These are phyloP conservation scores for Aspergillus pseudoglaucus DNA, from an alignment of 2,329 filamentous ascomycete species.

Conservation along the genomic window DNA sequence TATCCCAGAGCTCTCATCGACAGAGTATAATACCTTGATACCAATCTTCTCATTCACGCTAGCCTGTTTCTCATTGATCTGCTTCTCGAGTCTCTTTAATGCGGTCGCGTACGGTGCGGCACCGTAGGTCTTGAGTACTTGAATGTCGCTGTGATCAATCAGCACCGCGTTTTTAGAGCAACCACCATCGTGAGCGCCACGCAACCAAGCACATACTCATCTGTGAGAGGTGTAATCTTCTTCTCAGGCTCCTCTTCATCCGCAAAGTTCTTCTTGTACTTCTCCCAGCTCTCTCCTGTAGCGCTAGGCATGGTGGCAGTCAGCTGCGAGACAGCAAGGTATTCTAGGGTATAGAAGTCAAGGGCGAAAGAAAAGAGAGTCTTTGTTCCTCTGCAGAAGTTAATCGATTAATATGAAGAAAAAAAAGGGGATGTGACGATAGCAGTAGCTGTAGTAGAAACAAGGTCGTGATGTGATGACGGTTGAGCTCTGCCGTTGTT, in stretches of 20 bases:
- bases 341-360: background rate
- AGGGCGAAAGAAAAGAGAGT: constrained; percentile 5
- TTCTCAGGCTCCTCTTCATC: constrained; percentile 98
- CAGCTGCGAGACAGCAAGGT: constrained; percentile 17
- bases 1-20: constrained; percentile 11
- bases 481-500: constrained; percentile 29
- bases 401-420: background rate
- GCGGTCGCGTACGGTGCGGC: constrained; percentile 90
- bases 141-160: constrained; percentile 70
- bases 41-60: constrained; percentile 99
- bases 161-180: constrained; percentile 21
- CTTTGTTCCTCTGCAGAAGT: too few species aligned
- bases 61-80: constrained; percentile 98
- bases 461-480: constrained; percentile 18
- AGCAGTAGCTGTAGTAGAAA: constrained; percentile 12
- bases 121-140: constrained; percentile 98
- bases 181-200: background rate
- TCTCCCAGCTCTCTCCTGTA: constrained; percentile 93
- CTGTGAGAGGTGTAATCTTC: constrained; percentile 95
- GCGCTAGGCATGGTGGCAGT: constrained; percentile 72
- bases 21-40: constrained; percentile 32
- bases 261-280: constrained; percentile 94
- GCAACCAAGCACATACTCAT: constrained; percentile 63
- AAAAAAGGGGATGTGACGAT: constrained; percentile 14
- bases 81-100: constrained; percentile 95